A percentile compares a stretch with the other conserved stretches of the same genome.
Conservation (phyloP, 2,329 filamentous ascomycete species). For the Stromatinia cepivora region DNA sequence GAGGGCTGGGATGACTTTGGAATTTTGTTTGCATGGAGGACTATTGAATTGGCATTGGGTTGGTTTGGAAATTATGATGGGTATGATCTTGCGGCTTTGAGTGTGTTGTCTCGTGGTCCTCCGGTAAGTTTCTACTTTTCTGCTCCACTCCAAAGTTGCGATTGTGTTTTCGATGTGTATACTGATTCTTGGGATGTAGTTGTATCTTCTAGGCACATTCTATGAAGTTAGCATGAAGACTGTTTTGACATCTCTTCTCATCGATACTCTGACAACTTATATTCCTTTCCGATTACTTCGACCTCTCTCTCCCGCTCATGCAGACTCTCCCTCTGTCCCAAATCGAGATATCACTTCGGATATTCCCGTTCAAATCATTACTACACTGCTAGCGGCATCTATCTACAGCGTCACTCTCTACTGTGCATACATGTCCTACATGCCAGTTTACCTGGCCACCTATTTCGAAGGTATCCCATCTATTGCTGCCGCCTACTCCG, state of each 20-base stretch:
- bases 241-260: conserved; percentile 59
- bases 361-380: conserved; percentile 60
- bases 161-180: background rate
- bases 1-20: conserved; percentile 63
- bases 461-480: conserved; percentile 74
- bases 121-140: conserved; percentile 49
- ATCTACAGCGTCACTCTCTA: conserved; percentile 77
- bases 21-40: conserved; percentile 53
- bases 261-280: conserved; percentile 68
- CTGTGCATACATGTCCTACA: conserved; percentile 65
- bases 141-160: background rate
- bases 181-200: conserved; percentile 45
- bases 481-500: conserved; percentile 65
- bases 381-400: conserved; percentile 65
- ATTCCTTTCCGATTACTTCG: conserved; percentile 76
- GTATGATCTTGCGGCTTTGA: conserved; percentile 65
- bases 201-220: conserved; percentile 75
- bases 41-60: conserved; percentile 67
- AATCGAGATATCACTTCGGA: conserved; percentile 68
- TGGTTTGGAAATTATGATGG: conserved; percentile 77
- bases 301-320: conserved; percentile 63
- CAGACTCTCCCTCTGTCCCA: conserved; percentile 52
- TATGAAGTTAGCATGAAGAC: conserved; percentile 68
- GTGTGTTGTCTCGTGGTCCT: conserved; percentile 72
- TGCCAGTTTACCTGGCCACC: conserved; percentile 70